These are phyloP conservation scores for Candolleomyces efflorescens DNA, from an alignment of 768 basidiomycete species.

Conservation along the genomic window DNA sequence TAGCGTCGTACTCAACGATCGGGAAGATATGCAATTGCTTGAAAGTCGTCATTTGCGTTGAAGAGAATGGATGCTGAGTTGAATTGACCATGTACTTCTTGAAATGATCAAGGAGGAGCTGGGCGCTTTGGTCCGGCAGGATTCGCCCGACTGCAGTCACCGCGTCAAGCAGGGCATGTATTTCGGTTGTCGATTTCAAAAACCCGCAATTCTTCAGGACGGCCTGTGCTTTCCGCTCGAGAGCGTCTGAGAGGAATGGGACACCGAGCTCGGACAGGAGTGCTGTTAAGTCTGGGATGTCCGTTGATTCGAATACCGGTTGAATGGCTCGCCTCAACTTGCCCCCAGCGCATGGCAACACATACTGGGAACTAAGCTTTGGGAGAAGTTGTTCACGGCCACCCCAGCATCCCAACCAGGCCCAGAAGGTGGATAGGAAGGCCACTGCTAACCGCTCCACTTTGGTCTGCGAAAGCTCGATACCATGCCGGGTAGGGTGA, in stretches of 20 bases:
- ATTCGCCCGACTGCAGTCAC: not conserved
- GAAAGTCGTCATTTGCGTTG: not conserved
- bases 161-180: not conserved
- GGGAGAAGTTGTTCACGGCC: not conserved
- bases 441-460: slow-evolving; percentile 13
- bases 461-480: slow-evolving; percentile 14
- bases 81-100: not conserved
- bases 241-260: not conserved
- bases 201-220: not conserved
- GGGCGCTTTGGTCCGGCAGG: not conserved
- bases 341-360: not conserved
- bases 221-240: not conserved
- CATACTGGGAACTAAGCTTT: not conserved
- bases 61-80: slow-evolving; percentile 6
- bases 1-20: slow-evolving; percentile 12
- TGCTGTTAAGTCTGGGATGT: not conserved
- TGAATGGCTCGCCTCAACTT: not conserved
- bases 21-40: slow-evolving; percentile 26
- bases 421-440: slow-evolving; percentile 43
- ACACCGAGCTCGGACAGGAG: not conserved
- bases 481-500: slow-evolving; percentile 19
- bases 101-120: not conserved
- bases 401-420: slow-evolving; percentile 30
- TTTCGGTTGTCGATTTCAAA: not conserved
- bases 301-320: not conserved